Evolutionary conservation across 768 basidiomycete species (phyloP).

Genomic region (Daedaleopsis nitida): DNA sequence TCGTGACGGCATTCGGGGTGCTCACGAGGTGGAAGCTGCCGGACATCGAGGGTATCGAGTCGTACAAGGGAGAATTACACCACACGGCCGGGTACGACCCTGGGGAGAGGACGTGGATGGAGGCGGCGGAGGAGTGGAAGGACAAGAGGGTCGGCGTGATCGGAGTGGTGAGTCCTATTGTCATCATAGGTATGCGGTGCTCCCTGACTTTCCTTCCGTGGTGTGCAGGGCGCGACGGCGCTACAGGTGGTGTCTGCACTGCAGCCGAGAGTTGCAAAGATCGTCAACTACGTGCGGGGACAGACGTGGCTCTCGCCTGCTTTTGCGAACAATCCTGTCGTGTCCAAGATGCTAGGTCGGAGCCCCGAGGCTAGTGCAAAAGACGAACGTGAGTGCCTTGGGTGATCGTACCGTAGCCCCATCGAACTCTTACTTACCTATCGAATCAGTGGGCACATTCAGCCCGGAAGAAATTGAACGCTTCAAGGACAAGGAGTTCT

Average conservation of each 20-base stretch:
- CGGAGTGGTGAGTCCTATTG: conserved; percentile 47
- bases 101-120: conserved; percentile 37
- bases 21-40: conserved; percentile 68
- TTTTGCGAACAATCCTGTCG: conserved; percentile 40
- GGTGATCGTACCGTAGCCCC: no score
- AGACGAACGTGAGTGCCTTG: conserved; percentile 27
- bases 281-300: conserved; percentile 58
- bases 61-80: conserved; percentile 55
- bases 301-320: conserved; percentile 55
- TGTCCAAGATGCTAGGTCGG: conserved; percentile 40
- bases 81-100: conserved; percentile 66
- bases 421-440: conserved; percentile 18
- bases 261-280: conserved; percentile 48
- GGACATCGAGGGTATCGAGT: conserved; percentile 56
- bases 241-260: conserved; percentile 60
- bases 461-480: conserved; percentile 51
- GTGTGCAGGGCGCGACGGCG: conserved; percentile 55
- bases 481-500: conserved; percentile 46
- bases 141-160: conserved; percentile 58
- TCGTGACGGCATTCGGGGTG: conserved; percentile 54
- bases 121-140: conserved; percentile 48
- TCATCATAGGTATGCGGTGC: background rate
- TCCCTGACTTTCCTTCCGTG: background rate
- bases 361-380: conserved; percentile 28
- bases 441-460: conserved; percentile 42